Evolutionary conservation across 352 stramenopile species (phyloP), one percentile per base, ranked within the genome.

Genomic region (Plasmopara viticola): DNA sequence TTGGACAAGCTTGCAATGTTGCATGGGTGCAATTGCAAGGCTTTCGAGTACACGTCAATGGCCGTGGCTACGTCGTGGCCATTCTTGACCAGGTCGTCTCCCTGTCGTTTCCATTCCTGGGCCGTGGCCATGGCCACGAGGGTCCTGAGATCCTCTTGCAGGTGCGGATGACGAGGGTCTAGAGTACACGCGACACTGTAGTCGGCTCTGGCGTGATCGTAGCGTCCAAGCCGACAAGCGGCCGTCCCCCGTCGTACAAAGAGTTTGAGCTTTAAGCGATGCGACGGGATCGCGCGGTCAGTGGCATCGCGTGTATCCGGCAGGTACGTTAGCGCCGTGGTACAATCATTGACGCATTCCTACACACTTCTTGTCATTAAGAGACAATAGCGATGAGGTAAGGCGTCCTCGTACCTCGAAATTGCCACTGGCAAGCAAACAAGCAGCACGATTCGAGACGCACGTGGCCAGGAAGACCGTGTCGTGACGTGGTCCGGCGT

Each of bases 1-100:
- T 92, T 92, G 9, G 82, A 89, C 6, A 93, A 53, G 41, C 75
- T 88, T 15, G 79, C 73, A 29, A 92, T 74, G 6, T 78, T 86
- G 9, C 78, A 56, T 14, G 73, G 70, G 31, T 90, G 64, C 13
- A 92, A 48, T 7, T 48, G 29, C 5, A 92, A 62, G 2, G 75
- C 74, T n/a, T 85, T 55, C 14, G 69, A 66, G 64, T 92, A 90
- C 39, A 78, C 59, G 5, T 65, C 17, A 9, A 81, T 66, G 1
- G 78, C 79, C 18, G 70, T 50, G 1, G 68, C 55, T 0, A 87
- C 44, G 31, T 80, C 57, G 9, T 64, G 62, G 6, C 64, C 40
- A 14, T 72, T 52, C 1, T 56, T 53, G 37, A 88, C 82, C 15
- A 62, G 62, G n/a, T 48, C 37, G 48, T 90, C 82, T 0, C 74